Conservation (phyloP, 768 basidiomycete genomes). For the Artomyces pyxidatus region DNA sequence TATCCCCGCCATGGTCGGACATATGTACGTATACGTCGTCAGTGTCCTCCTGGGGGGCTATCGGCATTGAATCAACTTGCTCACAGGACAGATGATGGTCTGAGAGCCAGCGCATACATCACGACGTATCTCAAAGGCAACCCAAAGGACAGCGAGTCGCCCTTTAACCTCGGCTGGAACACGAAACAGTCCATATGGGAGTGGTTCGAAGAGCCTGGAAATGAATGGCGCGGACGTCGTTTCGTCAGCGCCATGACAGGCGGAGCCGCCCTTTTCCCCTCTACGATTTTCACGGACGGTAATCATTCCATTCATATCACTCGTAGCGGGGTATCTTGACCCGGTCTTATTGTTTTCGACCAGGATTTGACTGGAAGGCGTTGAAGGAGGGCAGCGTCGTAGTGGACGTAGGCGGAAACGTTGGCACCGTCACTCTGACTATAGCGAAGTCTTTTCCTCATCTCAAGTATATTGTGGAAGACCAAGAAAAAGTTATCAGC, state of each 20-base stretch:
- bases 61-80: not conserved
- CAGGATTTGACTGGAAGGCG: conserved; percentile 31
- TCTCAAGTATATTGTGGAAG: conserved; percentile 31
- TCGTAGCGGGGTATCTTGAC: not conserved
- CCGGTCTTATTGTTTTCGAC: not conserved
- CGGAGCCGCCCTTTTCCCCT: not conserved
- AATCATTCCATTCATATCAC: not conserved
- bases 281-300: not conserved
- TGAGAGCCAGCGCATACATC: conserved; percentile 1
- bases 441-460: conserved; percentile 28
- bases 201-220: conserved; percentile 4
- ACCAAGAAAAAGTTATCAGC: conserved; percentile 6
- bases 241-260: conserved; percentile 3
- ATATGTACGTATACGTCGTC: conserved; percentile 8
- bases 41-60: not conserved
- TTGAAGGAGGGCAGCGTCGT: conserved; percentile 23
- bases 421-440: conserved; percentile 29
- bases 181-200: not conserved
- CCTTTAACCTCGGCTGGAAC: conserved; percentile 1
- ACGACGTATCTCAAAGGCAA: not conserved
- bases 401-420: conserved; percentile 34
- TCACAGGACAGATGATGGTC: conserved; percentile 8
- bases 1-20: conserved; percentile 14
- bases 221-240: conserved; percentile 1
- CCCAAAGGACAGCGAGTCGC: not conserved